These are phyloP conservation scores for Alternaria triticimaculans DNA, from an alignment of 2,329 filamentous ascomycete genomes.

Conservation along the genomic window DNA sequence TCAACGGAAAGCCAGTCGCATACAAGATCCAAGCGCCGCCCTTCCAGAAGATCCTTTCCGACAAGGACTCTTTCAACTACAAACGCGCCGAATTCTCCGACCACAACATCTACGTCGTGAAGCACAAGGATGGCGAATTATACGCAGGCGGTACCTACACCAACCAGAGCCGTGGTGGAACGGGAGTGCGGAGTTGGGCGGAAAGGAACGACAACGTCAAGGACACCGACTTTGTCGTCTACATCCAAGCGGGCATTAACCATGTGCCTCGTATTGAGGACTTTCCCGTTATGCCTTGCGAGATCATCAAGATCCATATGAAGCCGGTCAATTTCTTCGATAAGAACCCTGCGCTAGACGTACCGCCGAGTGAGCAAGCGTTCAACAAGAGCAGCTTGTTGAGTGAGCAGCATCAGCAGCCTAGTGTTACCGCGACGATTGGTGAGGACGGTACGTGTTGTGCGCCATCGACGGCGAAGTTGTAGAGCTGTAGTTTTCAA, in stretches of 20 bases:
- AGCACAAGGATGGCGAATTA: constrained; percentile 64
- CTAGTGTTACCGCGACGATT: constrained; percentile 44
- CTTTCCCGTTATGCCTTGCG: constrained; percentile 51
- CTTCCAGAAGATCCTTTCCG: constrained; percentile 60
- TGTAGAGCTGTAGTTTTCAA: background rate
- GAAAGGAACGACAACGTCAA: constrained; percentile 61
- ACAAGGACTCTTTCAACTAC: constrained; percentile 61
- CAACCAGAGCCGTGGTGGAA: constrained; percentile 63
- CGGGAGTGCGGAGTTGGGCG: constrained; percentile 57
- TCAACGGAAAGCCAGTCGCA: constrained; percentile 57
- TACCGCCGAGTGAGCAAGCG: constrained; percentile 59
- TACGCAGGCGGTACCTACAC: constrained; percentile 67
- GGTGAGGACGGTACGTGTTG: constrained; percentile 50
- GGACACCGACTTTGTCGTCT: constrained; percentile 64
- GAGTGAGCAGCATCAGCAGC: constrained; percentile 49
- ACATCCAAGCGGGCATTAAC: constrained; percentile 64
- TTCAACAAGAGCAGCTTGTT: constrained; percentile 53
- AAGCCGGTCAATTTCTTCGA: constrained; percentile 67
- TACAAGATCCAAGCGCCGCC: constrained; percentile 59
- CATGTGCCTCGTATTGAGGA: constrained; percentile 61
- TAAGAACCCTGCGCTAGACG: constrained; percentile 65
- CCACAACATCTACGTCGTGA: constrained; percentile 65
- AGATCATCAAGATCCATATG: constrained; percentile 63
- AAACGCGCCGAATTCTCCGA: constrained; percentile 66
- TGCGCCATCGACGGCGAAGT: constrained; percentile 34